A percentile compares a stretch with the other conserved stretches of the same genome.
Evolutionary conservation across 2,329 filamentous ascomycete genomes (phyloP).

Genomic region (Fusarium zealandicum): DNA sequence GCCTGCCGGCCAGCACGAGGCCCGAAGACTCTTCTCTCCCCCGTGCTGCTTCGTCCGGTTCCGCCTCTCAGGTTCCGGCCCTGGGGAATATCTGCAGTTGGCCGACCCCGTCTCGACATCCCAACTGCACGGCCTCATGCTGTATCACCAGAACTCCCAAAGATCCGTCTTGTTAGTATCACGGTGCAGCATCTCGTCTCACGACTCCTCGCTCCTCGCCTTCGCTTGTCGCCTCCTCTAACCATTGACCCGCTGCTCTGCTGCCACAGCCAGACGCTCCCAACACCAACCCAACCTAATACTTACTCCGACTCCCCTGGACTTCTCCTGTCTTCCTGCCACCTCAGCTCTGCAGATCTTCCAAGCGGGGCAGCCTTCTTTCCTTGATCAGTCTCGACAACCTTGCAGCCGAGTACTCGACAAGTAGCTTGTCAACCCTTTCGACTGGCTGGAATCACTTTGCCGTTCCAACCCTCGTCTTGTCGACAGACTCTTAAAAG

Average conservation of each 20-base stretch:
- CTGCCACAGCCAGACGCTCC: constrained; percentile 17
- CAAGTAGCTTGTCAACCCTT: constrained; percentile 13
- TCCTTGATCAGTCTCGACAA: constrained; percentile 23
- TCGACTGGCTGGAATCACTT: constrained; percentile 12
- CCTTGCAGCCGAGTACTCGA: constrained; percentile 13
- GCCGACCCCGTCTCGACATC: constrained; percentile 54
- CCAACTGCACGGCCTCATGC: constrained; percentile 57
- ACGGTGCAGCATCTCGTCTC: constrained; percentile 61
- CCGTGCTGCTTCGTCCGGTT: constrained; percentile 35
- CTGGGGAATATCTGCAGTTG: constrained; percentile 53
- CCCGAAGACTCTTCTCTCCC: constrained; percentile 39
- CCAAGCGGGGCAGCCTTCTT: constrained; percentile 32
- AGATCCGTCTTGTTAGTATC: constrained; percentile 57
- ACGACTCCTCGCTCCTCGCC: constrained; percentile 48
- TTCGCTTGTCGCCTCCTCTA: constrained; percentile 41
- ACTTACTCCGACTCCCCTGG: constrained; percentile 13
- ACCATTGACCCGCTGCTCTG: constrained; percentile 23
- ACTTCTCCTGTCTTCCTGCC: constrained; percentile 25
- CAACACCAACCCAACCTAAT: constrained; percentile 15
- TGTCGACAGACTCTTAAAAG: not conserved
- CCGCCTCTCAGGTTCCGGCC: constrained; percentile 44
- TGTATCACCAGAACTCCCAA: constrained; percentile 56
- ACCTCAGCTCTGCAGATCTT: constrained; percentile 34
- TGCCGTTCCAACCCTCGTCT: constrained; percentile 1
- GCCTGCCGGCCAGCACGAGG: constrained; percentile 38